Conservation (phyloP, 73 alveolate genomes). For the Breviolum minutum region DNA sequence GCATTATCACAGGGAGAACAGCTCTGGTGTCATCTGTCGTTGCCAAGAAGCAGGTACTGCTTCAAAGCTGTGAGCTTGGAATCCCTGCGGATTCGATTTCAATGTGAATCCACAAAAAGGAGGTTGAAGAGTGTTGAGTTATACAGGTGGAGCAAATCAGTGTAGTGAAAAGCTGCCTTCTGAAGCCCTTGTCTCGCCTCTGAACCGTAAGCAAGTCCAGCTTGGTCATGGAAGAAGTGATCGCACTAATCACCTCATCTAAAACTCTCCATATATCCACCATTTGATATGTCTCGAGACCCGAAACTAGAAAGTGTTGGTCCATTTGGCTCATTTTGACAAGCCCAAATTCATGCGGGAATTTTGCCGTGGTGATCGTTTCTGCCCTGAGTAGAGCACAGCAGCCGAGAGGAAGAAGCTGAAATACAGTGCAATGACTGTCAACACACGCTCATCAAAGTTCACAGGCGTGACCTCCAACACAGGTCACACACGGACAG, state of each 20-base stretch:
- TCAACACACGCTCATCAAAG: slow-evolving; percentile 27
- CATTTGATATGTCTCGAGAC: no score
- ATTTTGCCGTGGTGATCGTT: background rate
- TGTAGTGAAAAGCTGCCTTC: no score
- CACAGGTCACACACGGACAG: background rate
- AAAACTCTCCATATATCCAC: no score
- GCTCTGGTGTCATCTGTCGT: background rate
- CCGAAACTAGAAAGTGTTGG: no score
- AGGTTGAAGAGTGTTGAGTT: background rate
- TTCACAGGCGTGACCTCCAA: background rate
- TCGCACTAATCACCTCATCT: slow-evolving; percentile 11
- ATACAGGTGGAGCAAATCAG: background rate
- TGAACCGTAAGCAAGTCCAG: slow-evolving; percentile 59
- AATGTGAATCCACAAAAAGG: background rate
- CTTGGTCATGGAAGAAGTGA: slow-evolving; percentile 61
- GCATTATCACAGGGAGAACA: background rate
- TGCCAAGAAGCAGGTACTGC: slow-evolving; percentile 38
- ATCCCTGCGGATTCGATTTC: background rate
- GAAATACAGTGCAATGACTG: background rate
- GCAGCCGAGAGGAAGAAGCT: slow-evolving; percentile 59
- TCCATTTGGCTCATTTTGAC: no score
- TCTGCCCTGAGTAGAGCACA: background rate
- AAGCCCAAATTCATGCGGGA: no score
- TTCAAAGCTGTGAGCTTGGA: slow-evolving; percentile 36
- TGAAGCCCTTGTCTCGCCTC: background rate